Base-by-base conservation (phyloP, 2,329 filamentous ascomycete species). In the Emergomyces orientalis region DNA sequence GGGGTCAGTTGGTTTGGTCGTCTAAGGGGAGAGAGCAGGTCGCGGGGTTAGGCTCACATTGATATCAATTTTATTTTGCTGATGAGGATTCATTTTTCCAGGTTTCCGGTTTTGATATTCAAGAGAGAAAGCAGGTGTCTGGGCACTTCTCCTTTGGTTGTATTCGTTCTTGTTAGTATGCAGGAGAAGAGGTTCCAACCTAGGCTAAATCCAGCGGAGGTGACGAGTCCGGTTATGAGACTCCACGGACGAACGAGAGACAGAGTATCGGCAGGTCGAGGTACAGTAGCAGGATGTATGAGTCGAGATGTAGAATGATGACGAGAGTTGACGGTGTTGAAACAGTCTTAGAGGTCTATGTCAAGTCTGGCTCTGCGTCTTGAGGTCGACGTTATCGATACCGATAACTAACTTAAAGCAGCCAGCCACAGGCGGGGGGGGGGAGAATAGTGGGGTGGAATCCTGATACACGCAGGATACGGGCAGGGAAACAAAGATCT, bases 1-100 rank as follows among this genome's bases (percentile, higher is more conserved):
- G 17, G 37, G 49, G 64, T 70, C 56, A 70, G 63, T 59, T 9
- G 51, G 55, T 5, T 47, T 37, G n/a, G n/a, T n/a, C n/a, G n/a
- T n/a, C n/a, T n/a, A n/a, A 6, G 13, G 7, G 34, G 7, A 7
- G 19, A n/a, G 13, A 13, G 51, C 49, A 45, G 14, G 67, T 61
- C 65, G 19, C 25, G 14, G 27, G 19, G 49, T 34, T n/a, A 14
- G 19, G 84, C 90, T 81, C 81, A 97, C 94, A 82, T 85, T 92
- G 79, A 97, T 84, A 79, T 99, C 94, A 72, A 97, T 84, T 83
- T 99, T 97, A 84, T 97, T 97, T 84, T 96, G 92, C 83, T 97
- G 90, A 77, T 92, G 91, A 71, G 93, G 93, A 77, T 97, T 97
- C 91, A 97, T 95, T 68, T 70, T 82, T 65, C 63, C 63, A 59